Evolutionary conservation across 371 early-diverging fungal species (phyloP), one percentile per base, ranked within the genome.

Genomic region (Mucor indicus): DNA sequence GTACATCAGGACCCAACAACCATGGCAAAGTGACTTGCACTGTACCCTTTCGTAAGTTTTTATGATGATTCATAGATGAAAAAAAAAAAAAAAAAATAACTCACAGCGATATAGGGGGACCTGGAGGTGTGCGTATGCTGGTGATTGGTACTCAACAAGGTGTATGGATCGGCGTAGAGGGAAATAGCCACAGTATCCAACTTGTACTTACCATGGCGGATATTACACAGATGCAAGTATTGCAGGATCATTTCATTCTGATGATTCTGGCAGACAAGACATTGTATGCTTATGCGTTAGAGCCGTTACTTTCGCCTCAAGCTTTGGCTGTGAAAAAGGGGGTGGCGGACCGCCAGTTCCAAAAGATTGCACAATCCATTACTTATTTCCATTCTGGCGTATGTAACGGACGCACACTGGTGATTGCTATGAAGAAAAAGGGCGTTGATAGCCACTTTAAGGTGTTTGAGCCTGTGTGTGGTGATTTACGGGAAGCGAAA

Each of bases 61-160:
- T n/a, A 32, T 7, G 6, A 1, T 33, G 9, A 31, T 20, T n/a
- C n/a, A n/a, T n/a, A n/a, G n/a, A n/a, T n/a, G n/a, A n/a, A n/a
- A n/a, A n/a, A n/a, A n/a, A n/a, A n/a, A n/a, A n/a, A n/a, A n/a
- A n/a, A 31, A 30, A 29, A 10, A 2, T 31, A 10, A 15, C 21
- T 16, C 0, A 15, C 1, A 30, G 2, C 6, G 1, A 1, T 9
- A n/a, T 21, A 73, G 73, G 50, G 29, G 69, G 72, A 11, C 47
- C 75, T 15, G 63, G 53, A n/a, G 66, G 64, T 40, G 78, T 84
- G 50, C 79, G 80, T 3, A 75, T 83, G 57, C 72, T 90, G 33
- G 85, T 84, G 8, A 69, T 94, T 19, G 96, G 92, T 22, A 90
- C 94, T 1, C 90, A 90, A 41, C 60, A 71, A 13, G 94, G 96